phyloP scores from a whole-genome alignment of 441 rosid genomes.

The Populus hybrid region DNA sequence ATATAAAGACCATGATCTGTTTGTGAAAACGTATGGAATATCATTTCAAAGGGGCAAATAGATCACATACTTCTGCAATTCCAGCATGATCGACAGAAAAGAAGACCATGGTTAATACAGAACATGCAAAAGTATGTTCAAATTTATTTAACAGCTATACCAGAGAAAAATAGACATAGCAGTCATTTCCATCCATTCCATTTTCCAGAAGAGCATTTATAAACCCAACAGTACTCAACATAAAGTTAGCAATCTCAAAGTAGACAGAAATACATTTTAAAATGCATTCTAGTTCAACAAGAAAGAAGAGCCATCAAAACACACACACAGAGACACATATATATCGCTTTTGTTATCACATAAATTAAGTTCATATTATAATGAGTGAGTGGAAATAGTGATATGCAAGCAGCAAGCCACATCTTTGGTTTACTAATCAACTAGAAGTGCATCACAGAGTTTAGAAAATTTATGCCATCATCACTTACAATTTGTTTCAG shows the following conservation, averaged over 20 bases:
- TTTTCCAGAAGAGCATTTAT: constrained; percentile 7
- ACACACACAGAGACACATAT: not conserved
- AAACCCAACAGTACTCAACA: not conserved
- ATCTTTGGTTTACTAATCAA: too few species aligned
- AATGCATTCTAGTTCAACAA: not conserved
- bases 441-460: too few species aligned
- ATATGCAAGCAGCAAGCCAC: too few species aligned
- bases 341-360: too few species aligned
- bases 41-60: not conserved
- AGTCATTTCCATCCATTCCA: not conserved
- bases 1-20: not conserved
- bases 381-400: too few species aligned
- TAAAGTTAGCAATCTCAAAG: not conserved
- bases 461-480: too few species aligned
- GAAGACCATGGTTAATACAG: not conserved
- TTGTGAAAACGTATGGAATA: not conserved
- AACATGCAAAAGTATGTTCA: not conserved
- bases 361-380: too few species aligned
- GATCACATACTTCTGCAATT: not conserved
- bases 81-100: not conserved
- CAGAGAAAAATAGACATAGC: not conserved
- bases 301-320: not conserved
- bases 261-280: not conserved
- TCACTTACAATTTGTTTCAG: too few species aligned
- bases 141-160: not conserved